Conservation (phyloP, 2,329 filamentous ascomycete species). For the Fusarium veterinarium region DNA sequence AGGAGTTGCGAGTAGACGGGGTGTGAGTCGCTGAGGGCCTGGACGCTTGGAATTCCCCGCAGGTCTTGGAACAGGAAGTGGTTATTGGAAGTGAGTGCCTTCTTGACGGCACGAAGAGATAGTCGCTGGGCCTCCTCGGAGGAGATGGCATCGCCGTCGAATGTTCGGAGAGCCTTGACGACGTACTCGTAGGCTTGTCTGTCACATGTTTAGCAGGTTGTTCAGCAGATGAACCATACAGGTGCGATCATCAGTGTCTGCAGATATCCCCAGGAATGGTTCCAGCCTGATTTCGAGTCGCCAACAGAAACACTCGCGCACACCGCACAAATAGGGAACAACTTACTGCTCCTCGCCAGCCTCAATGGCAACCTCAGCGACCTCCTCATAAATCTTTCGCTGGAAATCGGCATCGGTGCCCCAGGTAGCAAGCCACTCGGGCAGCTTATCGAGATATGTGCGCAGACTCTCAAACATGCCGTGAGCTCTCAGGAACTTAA, state of each 20-base stretch:
- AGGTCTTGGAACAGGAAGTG: constrained; percentile 83
- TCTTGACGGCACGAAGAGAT: constrained; percentile 67
- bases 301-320: background rate
- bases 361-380: constrained; percentile 84
- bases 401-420: constrained; percentile 83
- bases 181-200: constrained; percentile 75
- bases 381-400: constrained; percentile 84
- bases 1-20: constrained; percentile 90
- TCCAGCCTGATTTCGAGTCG: background rate
- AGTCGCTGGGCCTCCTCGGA: constrained; percentile 71
- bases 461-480: constrained; percentile 85
- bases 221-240: background rate
- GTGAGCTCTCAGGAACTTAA: constrained; percentile 82
- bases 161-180: constrained; percentile 70
- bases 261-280: background rate
- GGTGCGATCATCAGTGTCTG: background rate
- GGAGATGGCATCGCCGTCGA: constrained; percentile 66
- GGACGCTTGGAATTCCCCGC: constrained; percentile 82
- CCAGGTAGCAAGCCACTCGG: constrained; percentile 86
- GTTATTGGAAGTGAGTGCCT: constrained; percentile 63
- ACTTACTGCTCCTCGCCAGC: constrained; percentile 80
- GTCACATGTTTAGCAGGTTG: constrained; percentile 29
- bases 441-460: constrained; percentile 84
- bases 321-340: background rate
- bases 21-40: constrained; percentile 87